Conservation (phyloP, 306 rosid species). For the Quercus rubra region DNA sequence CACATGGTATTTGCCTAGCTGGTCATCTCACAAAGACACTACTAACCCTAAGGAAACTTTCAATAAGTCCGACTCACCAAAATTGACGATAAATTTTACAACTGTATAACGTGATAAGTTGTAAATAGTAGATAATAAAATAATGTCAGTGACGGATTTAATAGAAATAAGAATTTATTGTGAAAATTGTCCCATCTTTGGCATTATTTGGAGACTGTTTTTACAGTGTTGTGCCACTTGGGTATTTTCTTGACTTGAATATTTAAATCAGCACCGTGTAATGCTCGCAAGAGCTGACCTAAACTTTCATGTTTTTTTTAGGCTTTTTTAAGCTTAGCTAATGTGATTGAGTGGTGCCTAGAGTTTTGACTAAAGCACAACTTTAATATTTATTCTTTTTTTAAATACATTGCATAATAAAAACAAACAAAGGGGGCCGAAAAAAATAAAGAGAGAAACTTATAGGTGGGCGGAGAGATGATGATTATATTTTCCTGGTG, state of each 20-base stretch:
- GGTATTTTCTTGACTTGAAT: too few relatives aligned
- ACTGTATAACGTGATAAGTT: fast-evolving
- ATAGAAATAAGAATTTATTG: too few relatives aligned
- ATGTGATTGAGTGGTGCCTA: neutral
- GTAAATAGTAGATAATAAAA: fast-evolving
- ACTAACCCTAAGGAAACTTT: too few relatives aligned
- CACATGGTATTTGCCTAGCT: too few relatives aligned
- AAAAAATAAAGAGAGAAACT: neutral
- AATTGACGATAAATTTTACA: too few relatives aligned
- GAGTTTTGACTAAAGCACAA: neutral
- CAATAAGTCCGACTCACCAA: too few relatives aligned
- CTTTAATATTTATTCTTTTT: neutral
- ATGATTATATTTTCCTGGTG: conserved; percentile 22
- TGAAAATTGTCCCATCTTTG: fast-evolving
- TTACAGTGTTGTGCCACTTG: too few relatives aligned
- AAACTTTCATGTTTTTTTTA: neutral
- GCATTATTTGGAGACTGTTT: too few relatives aligned
- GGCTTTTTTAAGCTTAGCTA: neutral
- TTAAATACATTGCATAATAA: neutral
- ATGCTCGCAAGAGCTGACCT: neutral
- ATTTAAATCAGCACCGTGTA: too few relatives aligned
- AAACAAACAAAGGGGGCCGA: neutral
- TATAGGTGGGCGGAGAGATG: neutral
- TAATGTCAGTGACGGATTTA: fast-evolving
- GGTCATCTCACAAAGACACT: too few relatives aligned